These are phyloP conservation scores for Tetrapisispora namnaoensis DNA, from an alignment of 805 yeast species.

Conservation along the genomic window DNA sequence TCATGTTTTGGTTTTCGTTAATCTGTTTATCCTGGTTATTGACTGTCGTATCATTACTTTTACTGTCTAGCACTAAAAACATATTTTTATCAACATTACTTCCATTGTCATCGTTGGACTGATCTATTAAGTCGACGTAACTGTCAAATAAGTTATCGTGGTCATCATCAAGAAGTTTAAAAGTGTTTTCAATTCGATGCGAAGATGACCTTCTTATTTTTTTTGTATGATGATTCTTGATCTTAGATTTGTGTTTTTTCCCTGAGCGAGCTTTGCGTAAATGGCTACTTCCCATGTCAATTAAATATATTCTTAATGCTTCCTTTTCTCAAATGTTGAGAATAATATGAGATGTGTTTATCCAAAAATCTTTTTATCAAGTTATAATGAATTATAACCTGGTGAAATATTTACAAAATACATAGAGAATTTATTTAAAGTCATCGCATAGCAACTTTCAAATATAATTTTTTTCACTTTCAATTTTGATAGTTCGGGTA, in stretches of 20 bases:
- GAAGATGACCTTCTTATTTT: slow-evolving; percentile 28
- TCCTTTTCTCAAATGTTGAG: no score
- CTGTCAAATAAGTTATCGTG: slow-evolving; percentile 19
- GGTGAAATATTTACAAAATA: no score
- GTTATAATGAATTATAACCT: no score
- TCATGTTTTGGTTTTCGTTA: not conserved
- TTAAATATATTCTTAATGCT: no score
- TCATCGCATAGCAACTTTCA: slow-evolving; percentile 1
- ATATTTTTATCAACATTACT: not conserved
- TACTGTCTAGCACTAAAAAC: not conserved
- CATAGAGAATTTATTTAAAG: not conserved
- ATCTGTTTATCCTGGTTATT: not conserved
- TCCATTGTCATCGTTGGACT: not conserved
- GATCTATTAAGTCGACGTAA: slow-evolving; percentile 15
- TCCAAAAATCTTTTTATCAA: no score
- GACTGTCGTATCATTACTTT: not conserved
- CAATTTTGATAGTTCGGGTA: not conserved
- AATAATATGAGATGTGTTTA: not conserved
- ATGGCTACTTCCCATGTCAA: not conserved
- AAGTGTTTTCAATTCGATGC: slow-evolving; percentile 20
- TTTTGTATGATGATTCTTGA: slow-evolving; percentile 3
- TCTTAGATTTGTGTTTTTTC: slow-evolving; percentile 6
- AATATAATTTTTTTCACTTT: not conserved
- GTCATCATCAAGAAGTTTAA: slow-evolving; percentile 22
- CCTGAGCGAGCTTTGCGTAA: not conserved